These are phyloP conservation scores for Metschnikowia sp. DNA, from an alignment of 805 yeast species.

Conservation along the genomic window DNA sequence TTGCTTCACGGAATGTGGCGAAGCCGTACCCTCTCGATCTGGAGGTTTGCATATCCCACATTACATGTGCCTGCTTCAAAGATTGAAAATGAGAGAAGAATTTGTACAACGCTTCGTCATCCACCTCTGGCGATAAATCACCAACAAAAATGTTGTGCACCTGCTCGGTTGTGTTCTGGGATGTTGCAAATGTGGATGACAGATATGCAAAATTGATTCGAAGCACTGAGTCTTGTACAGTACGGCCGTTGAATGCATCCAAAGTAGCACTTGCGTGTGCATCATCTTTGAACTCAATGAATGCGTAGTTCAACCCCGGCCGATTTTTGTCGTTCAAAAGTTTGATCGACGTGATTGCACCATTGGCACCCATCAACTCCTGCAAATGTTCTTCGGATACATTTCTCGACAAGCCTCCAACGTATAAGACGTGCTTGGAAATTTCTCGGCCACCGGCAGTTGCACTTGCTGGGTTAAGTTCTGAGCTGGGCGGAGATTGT, in stretches of 20 bases:
- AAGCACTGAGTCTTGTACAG: slow-evolving; percentile 52
- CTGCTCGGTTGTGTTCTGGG: slow-evolving; percentile 40
- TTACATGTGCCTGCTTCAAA: slow-evolving; percentile 79
- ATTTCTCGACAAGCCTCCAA: slow-evolving; percentile 66
- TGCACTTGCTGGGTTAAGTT: slow-evolving; percentile 58
- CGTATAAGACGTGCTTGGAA: slow-evolving; percentile 69
- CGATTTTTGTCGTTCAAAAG: slow-evolving; percentile 72
- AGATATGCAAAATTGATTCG: slow-evolving; percentile 82
- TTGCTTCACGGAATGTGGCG: slow-evolving; percentile 64
- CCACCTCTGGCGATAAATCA: slow-evolving; percentile 76
- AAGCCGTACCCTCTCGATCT: slow-evolving; percentile 91
- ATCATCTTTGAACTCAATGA: slow-evolving; percentile 65
- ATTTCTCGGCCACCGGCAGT: slow-evolving; percentile 79
- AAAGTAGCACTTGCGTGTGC: slow-evolving; percentile 62
- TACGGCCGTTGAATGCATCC: slow-evolving; percentile 55
- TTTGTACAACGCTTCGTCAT: slow-evolving; percentile 64
- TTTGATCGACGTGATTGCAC: slow-evolving; percentile 62
- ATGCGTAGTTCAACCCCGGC: slow-evolving; percentile 75
- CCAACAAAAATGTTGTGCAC: slow-evolving; percentile 79
- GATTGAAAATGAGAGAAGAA: slow-evolving; percentile 59
- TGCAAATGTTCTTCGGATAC: slow-evolving; percentile 61
- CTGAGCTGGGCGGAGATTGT: slow-evolving; percentile 1
- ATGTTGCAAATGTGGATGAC: slow-evolving; percentile 61
- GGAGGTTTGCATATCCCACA: slow-evolving; percentile 97
- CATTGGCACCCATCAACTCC: slow-evolving; percentile 60